Percentiles rank a stretch among this genome's conserved stretches.
Evolutionary conservation across 169 alveolate species (phyloP).

Genomic region (Cryptosporidium canis): DNA sequence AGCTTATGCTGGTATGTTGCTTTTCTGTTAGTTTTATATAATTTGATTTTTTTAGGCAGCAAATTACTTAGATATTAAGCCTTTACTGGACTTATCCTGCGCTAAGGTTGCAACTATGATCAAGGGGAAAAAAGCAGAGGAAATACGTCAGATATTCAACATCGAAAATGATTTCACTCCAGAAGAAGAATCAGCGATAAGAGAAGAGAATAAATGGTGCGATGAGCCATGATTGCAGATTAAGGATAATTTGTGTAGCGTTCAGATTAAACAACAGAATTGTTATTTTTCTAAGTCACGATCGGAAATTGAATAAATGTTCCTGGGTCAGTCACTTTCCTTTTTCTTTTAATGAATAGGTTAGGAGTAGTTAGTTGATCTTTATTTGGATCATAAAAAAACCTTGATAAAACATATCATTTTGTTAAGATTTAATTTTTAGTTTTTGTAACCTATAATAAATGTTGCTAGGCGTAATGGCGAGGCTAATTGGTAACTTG

Average conservation of each 20-base stretch:
- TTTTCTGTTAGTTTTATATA: not conserved
- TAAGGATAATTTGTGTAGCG: too few species aligned
- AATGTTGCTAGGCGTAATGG: not conserved
- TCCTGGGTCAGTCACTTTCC: not conserved
- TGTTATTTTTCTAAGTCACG: not conserved
- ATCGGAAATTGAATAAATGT: not conserved
- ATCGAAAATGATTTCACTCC: constrained; percentile 94
- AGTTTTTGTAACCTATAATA: not conserved
- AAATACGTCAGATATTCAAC: constrained; percentile 91
- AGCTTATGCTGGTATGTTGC: constrained; percentile 84
- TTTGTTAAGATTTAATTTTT: constrained; percentile 2
- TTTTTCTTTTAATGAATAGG: not conserved
- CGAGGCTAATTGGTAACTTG: not conserved
- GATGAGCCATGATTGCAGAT: constrained; percentile 90
- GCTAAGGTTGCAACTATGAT: constrained; percentile 95
- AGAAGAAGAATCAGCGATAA: constrained; percentile 94
- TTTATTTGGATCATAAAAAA: not conserved
- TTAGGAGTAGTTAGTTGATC: not conserved
- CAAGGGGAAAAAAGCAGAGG: constrained; percentile 93
- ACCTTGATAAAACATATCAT: not conserved
- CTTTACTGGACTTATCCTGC: constrained; percentile 91
- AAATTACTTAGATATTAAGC: constrained; percentile 92
- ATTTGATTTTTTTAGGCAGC: constrained; percentile 85
- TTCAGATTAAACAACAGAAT: not conserved
- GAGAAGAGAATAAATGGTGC: constrained; percentile 96